phyloP scores from a whole-genome alignment of 2,329 filamentous ascomycete genomes.

The Domatiomyces globalis region DNA sequence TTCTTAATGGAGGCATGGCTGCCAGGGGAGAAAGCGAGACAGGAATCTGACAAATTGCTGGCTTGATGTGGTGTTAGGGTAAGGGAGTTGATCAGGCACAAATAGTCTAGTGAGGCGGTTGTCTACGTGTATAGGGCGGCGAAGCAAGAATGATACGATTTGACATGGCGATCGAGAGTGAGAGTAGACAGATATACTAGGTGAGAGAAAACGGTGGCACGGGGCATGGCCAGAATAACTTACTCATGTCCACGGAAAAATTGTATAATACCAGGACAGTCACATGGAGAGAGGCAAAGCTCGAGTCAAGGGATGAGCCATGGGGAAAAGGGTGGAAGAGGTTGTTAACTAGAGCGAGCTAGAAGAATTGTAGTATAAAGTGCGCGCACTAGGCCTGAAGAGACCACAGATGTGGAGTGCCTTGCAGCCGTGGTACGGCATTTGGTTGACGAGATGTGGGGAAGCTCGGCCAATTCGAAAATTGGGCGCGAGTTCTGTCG shows the following conservation, averaged over 20 bases:
- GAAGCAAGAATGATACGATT: background rate
- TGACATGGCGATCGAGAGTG: background rate
- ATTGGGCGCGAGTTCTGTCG: background rate
- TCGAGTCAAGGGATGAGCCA: background rate
- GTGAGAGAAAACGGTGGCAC: no score
- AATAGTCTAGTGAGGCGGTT: background rate
- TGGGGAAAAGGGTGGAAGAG: background rate
- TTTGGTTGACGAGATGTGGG: no score
- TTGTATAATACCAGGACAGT: background rate
- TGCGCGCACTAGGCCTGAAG: background rate
- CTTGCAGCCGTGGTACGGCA: background rate
- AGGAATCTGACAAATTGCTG: background rate
- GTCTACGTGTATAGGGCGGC: background rate
- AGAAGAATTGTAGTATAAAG: background rate
- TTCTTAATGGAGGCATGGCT: slow-evolving; percentile 15
- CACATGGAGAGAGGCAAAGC: background rate
- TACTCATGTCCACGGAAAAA: background rate
- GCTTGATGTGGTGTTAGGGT: background rate
- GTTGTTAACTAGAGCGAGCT: background rate
- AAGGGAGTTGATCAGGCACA: background rate
- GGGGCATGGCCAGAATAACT: background rate
- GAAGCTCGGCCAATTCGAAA: no score
- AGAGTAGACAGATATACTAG: background rate
- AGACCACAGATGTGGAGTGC: background rate
- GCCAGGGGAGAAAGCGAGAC: background rate